Evolutionary conservation across 108 stramenopile species (phyloP), one percentile per base, ranked within the genome.

Genomic region (Seminavis robusta): DNA sequence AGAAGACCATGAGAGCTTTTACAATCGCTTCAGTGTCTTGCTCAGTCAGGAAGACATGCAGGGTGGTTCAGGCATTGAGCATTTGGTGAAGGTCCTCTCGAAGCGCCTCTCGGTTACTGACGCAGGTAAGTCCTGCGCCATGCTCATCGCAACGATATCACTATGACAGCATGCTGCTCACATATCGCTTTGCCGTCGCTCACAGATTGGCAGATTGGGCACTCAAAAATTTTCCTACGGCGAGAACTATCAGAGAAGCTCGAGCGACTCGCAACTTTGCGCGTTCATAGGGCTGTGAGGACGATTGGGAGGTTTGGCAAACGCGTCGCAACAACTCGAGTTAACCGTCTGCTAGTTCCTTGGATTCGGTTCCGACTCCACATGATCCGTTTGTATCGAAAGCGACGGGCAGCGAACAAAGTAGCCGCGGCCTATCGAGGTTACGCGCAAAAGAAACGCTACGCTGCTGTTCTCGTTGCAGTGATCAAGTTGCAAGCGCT

Each of bases 191-290:
- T n/a, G n/a, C n/a, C n/a, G n/a, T n/a, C n/a, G n/a, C n/a, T n/a
- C n/a, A n/a, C n/a, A n/a, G 92, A 94, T 33, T 94, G 92, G 92
- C 94, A 94, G 53, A 87, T 94, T 32, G 94, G 94, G 8, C 90
- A 95, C 55, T 65, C 88, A 11, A 90, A 90, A 73, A 90, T 95
- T 13, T 92, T 95, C 58, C 53, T 92, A 4, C 81, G 83, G n/a
- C 59, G 77, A 33, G 83, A 89, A 47, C 80, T 94, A 10, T 84
- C 92, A 0, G 74, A 73, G 39, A 94, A 94, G 63, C 69, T 94
- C 13, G 88, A 90, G 37, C 47, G 71, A 27, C 80, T 94, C 51
- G 84, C 86, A n/a, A 72, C 72, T 37, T 65, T 94, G 43, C 56
- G 85, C 31, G 81, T 88, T 1, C 82, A 62, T 38, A 52, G 61